phyloP scores from a whole-genome alignment of 2,329 filamentous ascomycete genomes.

The Endoconidiophora polonica region DNA sequence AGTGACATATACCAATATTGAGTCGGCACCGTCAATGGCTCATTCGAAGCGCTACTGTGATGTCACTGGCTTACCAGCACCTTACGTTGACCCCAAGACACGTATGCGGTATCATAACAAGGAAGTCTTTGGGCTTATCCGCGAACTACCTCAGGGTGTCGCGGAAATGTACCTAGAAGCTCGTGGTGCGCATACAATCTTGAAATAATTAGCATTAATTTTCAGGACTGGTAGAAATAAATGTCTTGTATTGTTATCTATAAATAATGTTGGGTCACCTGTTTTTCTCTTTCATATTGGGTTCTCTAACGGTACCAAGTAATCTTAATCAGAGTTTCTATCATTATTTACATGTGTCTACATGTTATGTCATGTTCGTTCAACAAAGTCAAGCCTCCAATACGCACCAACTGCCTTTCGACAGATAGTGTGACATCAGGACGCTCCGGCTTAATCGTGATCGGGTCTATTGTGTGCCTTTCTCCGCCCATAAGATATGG shows the following conservation, averaged over 20 bases:
- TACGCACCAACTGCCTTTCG: conserved; percentile 72
- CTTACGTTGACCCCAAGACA: conserved; percentile 90
- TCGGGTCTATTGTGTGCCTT: conserved; percentile 24
- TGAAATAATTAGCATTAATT: conserved; percentile 45
- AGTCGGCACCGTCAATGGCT: conserved; percentile 76
- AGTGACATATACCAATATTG: conserved; percentile 83
- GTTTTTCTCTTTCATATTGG: neutral
- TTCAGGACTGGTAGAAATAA: neutral
- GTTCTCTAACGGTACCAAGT: conserved; percentile 9
- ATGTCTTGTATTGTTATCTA: neutral
- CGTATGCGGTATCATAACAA: conserved; percentile 81
- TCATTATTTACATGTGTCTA: neutral
- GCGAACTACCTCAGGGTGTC: conserved; percentile 62
- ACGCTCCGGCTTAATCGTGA: conserved; percentile 99
- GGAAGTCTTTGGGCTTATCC: conserved; percentile 76
- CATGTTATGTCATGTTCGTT: conserved; percentile 43
- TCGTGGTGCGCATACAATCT: conserved; percentile 76
- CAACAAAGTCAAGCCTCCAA: conserved; percentile 93
- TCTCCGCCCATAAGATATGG: conserved; percentile 42
- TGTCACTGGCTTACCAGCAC: conserved; percentile 78
- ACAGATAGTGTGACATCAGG: conserved; percentile 59
- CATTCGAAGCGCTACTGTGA: conserved; percentile 88
- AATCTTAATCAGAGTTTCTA: neutral
- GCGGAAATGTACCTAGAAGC: conserved; percentile 82
- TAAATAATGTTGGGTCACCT: neutral